These are phyloP conservation scores for Alloascoidea africana DNA, from an alignment of 805 yeast genomes.

Conservation along the genomic window DNA sequence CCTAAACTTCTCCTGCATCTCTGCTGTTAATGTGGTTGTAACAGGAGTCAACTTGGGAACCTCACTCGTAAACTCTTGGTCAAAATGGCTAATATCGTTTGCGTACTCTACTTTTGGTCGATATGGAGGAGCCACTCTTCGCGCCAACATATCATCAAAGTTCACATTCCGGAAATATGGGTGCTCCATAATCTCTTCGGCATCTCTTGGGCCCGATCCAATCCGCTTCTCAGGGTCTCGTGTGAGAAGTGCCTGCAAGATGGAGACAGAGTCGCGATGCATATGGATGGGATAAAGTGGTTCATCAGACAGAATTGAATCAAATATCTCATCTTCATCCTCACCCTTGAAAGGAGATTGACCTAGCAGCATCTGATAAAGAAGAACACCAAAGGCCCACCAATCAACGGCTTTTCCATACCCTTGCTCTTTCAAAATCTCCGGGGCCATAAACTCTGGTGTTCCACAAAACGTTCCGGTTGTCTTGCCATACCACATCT, in stretches of 20 bases:
- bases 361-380: slow-evolving; percentile 92
- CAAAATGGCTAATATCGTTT: slow-evolving; percentile 86
- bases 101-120: slow-evolving; percentile 78
- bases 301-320: slow-evolving; percentile 92
- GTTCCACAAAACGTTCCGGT: slow-evolving; percentile 97
- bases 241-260: slow-evolving; percentile 78
- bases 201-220: slow-evolving; percentile 82
- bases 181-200: slow-evolving; percentile 88
- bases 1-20: slow-evolving; percentile 91
- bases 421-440: slow-evolving; percentile 81
- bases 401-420: slow-evolving; percentile 94
- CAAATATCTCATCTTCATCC: slow-evolving; percentile 92
- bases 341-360: slow-evolving; percentile 97
- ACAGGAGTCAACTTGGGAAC: slow-evolving; percentile 93
- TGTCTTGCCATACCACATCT: slow-evolving; percentile 71
- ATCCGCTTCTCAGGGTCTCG: slow-evolving; percentile 77
- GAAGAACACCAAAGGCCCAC: slow-evolving; percentile 98
- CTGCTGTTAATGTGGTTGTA: slow-evolving; percentile 69
- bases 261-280: slow-evolving; percentile 93
- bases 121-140: slow-evolving; percentile 75
- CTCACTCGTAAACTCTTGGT: slow-evolving; percentile 87
- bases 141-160: slow-evolving; percentile 69
- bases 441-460: slow-evolving; percentile 99
- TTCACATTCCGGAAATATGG: slow-evolving; percentile 83
- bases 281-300: slow-evolving; percentile 93